phyloP scores from a whole-genome alignment of 192 early-diverging fungal species.

The Coemansia sp. region DNA sequence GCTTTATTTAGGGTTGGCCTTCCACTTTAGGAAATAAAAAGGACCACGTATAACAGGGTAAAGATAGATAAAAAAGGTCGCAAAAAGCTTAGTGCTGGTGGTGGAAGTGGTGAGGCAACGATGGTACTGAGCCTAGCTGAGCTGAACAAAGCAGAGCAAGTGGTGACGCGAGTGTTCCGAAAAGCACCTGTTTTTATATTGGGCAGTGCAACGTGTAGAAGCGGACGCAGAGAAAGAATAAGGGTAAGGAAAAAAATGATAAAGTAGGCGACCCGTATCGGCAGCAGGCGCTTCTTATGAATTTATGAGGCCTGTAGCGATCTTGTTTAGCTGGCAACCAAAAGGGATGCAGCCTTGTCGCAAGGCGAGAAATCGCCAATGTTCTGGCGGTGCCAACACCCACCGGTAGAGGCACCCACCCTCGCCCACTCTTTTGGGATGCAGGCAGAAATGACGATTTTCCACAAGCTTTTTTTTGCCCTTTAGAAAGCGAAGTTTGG shows the following conservation, averaged over 20 bases:
- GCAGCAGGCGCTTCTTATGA: slow-evolving; percentile 2
- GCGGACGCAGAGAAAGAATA: neutral
- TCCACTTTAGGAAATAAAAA: neutral
- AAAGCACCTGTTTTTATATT: neutral
- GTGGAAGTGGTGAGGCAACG: too few relatives aligned
- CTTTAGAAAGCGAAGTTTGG: neutral
- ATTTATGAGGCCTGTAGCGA: slow-evolving; percentile 5
- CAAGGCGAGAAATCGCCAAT: neutral
- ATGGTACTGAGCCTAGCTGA: neutral
- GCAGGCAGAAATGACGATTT: neutral
- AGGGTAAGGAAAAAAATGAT: neutral
- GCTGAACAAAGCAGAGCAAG: neutral
- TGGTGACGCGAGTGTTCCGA: neutral
- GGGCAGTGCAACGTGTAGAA: neutral
- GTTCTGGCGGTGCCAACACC: neutral
- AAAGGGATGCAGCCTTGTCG: neutral
- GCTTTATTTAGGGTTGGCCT: neutral
- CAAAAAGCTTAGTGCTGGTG: neutral
- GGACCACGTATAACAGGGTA: neutral
- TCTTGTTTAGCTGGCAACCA: neutral
- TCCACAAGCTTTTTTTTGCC: slow-evolving; percentile 1
- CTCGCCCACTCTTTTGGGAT: neutral
- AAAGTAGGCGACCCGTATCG: neutral
- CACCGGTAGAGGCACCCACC: slow-evolving; percentile 1
- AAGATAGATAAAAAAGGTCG: neutral